Percentiles rank a stretch among this genome's conserved stretches.
phyloP scores from a whole-genome alignment of 78 protist species.

The Speleostelium caveatum region DNA sequence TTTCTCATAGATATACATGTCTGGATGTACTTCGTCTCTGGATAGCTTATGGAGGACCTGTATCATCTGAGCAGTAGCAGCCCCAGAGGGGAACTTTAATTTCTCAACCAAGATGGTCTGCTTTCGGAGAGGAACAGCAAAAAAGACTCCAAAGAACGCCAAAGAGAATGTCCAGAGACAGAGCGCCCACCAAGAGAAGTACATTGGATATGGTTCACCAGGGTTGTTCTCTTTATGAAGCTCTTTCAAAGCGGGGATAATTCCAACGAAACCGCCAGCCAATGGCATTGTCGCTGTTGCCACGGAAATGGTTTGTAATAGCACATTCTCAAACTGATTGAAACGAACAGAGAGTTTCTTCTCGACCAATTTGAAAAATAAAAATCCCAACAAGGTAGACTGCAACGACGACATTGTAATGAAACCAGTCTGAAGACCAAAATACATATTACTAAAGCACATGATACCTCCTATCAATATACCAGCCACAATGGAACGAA shows the following conservation, averaged over 20 bases:
- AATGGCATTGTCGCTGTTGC: conserved; percentile 90
- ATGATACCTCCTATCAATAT: conserved; percentile 67
- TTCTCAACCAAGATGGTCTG: conserved; percentile 89
- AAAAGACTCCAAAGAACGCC: conserved; percentile 89
- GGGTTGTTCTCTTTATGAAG: conserved; percentile 20
- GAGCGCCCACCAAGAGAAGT: conserved; percentile 69
- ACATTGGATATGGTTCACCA: background rate
- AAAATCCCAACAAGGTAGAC: conserved; percentile 79
- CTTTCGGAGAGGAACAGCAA: conserved; percentile 91
- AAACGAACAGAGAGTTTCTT: conserved; percentile 13
- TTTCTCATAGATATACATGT: background rate
- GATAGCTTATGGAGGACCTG: conserved; percentile 59
- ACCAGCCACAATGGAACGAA: conserved; percentile 51
- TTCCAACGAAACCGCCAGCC: conserved; percentile 87
- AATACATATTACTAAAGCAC: conserved; percentile 88
- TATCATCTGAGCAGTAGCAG: conserved; percentile 90
- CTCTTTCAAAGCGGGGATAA: conserved; percentile 75
- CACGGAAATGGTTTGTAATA: conserved; percentile 78
- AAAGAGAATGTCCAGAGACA: conserved; percentile 82
- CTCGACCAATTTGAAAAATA: conserved; percentile 43
- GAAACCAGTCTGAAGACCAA: conserved; percentile 81
- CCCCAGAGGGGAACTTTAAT: conserved; percentile 91
- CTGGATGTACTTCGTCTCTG: conserved; percentile 35
- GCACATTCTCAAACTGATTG: conserved; percentile 79
- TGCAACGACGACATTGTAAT: conserved; percentile 81